These are phyloP conservation scores for Lyophyllum decastes DNA, from an alignment of 768 basidiomycete species.

Conservation along the genomic window DNA sequence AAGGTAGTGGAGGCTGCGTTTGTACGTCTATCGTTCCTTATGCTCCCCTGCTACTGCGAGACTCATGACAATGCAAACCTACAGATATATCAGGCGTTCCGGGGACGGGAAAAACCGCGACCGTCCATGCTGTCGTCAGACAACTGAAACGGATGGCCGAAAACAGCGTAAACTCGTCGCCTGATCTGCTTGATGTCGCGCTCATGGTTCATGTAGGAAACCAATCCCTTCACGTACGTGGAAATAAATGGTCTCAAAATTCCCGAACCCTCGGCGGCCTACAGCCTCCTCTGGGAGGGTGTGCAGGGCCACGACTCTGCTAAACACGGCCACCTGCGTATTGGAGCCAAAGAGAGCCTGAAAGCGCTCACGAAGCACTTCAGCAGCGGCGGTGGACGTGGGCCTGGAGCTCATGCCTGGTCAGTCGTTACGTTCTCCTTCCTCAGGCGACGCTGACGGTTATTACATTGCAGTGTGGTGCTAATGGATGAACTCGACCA, in stretches of 20 bases:
- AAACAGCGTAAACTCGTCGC: conserved; percentile 59
- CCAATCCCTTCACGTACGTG: conserved; percentile 92
- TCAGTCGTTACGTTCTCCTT: conserved; percentile 32
- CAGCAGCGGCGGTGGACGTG: conserved; percentile 52
- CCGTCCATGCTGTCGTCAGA: conserved; percentile 89
- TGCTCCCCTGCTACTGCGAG: conserved; percentile 4
- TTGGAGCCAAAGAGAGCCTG: conserved; percentile 81
- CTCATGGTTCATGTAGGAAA: conserved; percentile 59
- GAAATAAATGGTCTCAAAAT: conserved; percentile 97
- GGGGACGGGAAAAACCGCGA: conserved; percentile 99
- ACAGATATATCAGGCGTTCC: conserved; percentile 97
- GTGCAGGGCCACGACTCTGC: conserved; percentile 78
- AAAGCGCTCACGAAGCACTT: conserved; percentile 81
- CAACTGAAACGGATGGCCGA: conserved; percentile 90
- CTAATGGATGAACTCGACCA: conserved; percentile 99
- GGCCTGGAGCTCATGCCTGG: conserved; percentile 90
- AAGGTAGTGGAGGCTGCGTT: conserved; percentile 93
- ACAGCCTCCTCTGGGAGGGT: conserved; percentile 89
- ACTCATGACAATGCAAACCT: background rate
- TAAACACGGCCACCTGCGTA: conserved; percentile 61
- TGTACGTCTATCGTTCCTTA: conserved; percentile 55
- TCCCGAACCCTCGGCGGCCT: conserved; percentile 91
- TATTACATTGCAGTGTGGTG: conserved; percentile 66
- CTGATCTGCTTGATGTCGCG: background rate
- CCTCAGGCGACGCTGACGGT: background rate